Evolutionary conservation across 129 eudicot genomes (phyloP).

Genomic region (Flaveria ramosissima): DNA sequence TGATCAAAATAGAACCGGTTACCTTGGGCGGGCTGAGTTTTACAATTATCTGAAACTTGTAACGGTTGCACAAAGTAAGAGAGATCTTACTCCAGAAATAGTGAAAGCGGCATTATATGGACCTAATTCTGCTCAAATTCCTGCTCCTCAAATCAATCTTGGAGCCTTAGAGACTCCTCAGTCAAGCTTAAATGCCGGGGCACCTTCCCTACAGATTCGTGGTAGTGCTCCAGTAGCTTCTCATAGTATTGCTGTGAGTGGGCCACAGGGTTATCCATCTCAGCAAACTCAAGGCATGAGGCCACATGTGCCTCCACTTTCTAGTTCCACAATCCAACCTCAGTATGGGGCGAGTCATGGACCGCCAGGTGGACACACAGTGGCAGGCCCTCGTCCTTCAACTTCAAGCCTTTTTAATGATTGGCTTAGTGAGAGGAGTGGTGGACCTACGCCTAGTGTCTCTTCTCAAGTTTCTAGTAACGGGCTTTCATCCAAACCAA

Average conservation of each 20-base stretch:
- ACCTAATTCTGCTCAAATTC: slow-evolving; percentile 80
- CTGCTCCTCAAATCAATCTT: slow-evolving; percentile 75
- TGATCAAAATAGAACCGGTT: slow-evolving; percentile 64
- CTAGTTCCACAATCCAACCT: slow-evolving; percentile 27
- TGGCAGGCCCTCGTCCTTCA: slow-evolving; percentile 24
- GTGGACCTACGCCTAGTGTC: slow-evolving; percentile 35
- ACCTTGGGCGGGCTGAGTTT: slow-evolving; percentile 79
- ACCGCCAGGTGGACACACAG: slow-evolving; percentile 45
- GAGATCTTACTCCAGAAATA: slow-evolving; percentile 65
- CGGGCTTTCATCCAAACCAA: slow-evolving; percentile 41
- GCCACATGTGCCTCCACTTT: slow-evolving; percentile 52
- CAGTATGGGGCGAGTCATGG: slow-evolving; percentile 35
- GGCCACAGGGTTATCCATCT: slow-evolving; percentile 47
- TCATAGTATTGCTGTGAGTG: slow-evolving; percentile 45
- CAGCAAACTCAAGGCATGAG: slow-evolving; percentile 55
- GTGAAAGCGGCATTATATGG: slow-evolving; percentile 73
- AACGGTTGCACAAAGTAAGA: slow-evolving; percentile 76
- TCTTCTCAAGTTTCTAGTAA: slow-evolving; percentile 38
- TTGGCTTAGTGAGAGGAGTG: slow-evolving; percentile 47
- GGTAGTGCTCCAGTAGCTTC: slow-evolving; percentile 38
- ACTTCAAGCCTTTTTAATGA: slow-evolving; percentile 35
- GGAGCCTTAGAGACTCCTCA: slow-evolving; percentile 42
- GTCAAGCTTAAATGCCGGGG: slow-evolving; percentile 36
- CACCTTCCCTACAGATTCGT: slow-evolving; percentile 38
- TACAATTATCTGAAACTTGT: slow-evolving; percentile 84